A percentile compares a stretch with the other conserved stretches of the same genome.
These are phyloP conservation scores for Erythrophleum fordii DNA, from an alignment of 306 rosid species.

Conservation along the genomic window DNA sequence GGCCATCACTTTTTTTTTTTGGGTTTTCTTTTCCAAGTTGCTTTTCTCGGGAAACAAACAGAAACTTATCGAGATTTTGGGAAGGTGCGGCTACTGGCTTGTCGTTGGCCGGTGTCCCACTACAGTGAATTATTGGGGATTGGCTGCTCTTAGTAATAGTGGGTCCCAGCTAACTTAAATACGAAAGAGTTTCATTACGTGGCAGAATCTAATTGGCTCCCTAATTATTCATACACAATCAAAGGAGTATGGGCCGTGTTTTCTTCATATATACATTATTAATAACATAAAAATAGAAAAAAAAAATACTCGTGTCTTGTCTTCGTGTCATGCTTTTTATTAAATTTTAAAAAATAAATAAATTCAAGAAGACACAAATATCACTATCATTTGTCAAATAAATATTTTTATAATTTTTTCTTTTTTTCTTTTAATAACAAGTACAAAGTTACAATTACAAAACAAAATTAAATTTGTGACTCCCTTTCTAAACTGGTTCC, in stretches of 20 bases:
- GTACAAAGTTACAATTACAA: too few relatives aligned
- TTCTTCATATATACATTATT: too few relatives aligned
- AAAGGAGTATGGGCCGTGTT: not conserved
- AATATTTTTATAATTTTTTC: too few relatives aligned
- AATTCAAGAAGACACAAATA: too few relatives aligned
- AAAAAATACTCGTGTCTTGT: too few relatives aligned
- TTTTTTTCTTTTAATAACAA: too few relatives aligned
- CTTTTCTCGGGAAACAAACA: constrained; percentile 36
- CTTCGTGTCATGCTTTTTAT: too few relatives aligned
- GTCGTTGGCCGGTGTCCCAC: not conserved
- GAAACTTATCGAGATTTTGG: not conserved
- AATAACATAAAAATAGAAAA: too few relatives aligned
- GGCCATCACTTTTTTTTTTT: not conserved
- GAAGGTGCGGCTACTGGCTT: constrained; percentile 7
- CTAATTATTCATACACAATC: not conserved
- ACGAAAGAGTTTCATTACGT: not conserved
- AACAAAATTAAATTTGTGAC: too few relatives aligned
- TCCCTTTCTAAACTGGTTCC: too few relatives aligned
- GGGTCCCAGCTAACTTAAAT: constrained; percentile 12
- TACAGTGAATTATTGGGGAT: not conserved
- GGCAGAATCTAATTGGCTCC: constrained; percentile 23
- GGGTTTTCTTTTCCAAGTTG: not conserved
- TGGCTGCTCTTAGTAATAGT: not conserved
- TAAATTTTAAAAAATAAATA: too few relatives aligned
- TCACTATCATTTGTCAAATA: too few relatives aligned